Percentiles rank a stretch among this genome's conserved stretches.
phyloP scores from a whole-genome alignment of 2,329 filamentous ascomycete genomes.

The Fusarium sp. region DNA sequence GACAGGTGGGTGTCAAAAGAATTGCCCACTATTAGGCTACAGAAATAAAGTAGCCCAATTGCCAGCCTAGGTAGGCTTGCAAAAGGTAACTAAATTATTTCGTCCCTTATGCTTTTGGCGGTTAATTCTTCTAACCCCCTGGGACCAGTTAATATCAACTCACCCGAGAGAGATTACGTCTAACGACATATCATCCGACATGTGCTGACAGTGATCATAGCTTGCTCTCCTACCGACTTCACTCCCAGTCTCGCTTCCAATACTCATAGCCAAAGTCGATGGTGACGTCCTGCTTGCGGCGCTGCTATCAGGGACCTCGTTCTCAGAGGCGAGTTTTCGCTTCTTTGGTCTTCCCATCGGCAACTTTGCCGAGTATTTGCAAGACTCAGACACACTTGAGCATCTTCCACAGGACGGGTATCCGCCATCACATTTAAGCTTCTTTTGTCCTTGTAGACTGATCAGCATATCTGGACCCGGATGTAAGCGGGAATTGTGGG shows the following conservation, averaged over 20 bases:
- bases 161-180: conserved; percentile 34
- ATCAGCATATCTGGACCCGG: conserved; percentile 11
- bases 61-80: too few species aligned
- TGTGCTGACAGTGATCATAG: conserved; percentile 27
- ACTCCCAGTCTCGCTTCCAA: conserved; percentile 15
- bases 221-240: conserved; percentile 18
- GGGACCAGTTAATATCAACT: not conserved
- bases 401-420: conserved; percentile 42
- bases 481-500: conserved; percentile 9
- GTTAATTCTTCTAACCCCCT: too few species aligned
- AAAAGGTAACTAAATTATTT: too few species aligned
- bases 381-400: conserved; percentile 18
- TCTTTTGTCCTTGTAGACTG: conserved; percentile 43
- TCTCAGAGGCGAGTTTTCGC: conserved; percentile 30
- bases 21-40: too few species aligned
- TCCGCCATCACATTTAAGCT: conserved; percentile 45
- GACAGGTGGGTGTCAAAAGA: too few species aligned
- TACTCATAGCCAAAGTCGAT: conserved; percentile 14
- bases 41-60: too few species aligned
- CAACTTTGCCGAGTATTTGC: conserved; percentile 41
- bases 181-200: conserved; percentile 13
- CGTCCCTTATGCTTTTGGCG: too few species aligned
- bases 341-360: conserved; percentile 47
- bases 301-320: conserved; percentile 18
- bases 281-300: conserved; percentile 17